Evolutionary conservation across 441 rosid genomes (phyloP), one percentile per base, ranked within the genome.

Genomic region (Jatropha podagrica): DNA sequence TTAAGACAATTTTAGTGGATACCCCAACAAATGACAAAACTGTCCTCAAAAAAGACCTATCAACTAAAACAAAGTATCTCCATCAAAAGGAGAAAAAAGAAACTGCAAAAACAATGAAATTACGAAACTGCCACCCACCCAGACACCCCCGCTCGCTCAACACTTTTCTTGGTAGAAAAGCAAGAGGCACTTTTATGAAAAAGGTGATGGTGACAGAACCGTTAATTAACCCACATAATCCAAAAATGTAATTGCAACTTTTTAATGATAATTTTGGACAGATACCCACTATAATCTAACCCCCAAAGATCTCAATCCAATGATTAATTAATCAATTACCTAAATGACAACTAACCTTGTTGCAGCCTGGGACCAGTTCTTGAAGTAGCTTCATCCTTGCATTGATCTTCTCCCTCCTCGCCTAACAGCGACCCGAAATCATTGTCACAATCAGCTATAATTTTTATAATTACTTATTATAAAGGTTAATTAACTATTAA

Each of bases 341-440:
- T 60, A 69, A 69, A 59, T 73, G 56, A 73, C 52, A 3, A 76
- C 65, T 65, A 65, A 85, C 90, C 90, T 87, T 87, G 44, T 68
- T 83, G 83, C 90, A 88, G 37, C 91, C 91, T 0, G 91, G 91
- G 83, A 88, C 88, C 86, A 88, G 88, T 61, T 88, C 89, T 54
- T 88, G 89, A 2, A 88, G 82, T 14, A 88, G 78, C 85, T 88
- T 86, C 91, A 88, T 88, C 76, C 89, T 83, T 27, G 85, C 83
- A 77, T 88, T 88, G 55, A 88, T 88, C 80, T 88, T 88, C 88
- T 86, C 91, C 76, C 89, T 88, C 82, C 91, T 88, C 8, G 90
- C 90, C 90, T 87, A 63, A 12, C 80, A 65, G 77, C 83, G 83
- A 84, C 38, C 75, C 71, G 26, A 60, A 62, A 77, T 74, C 79